Evolutionary conservation across 2,329 filamentous ascomycete genomes (phyloP).

Genomic region (Talaromyces sp.): DNA sequence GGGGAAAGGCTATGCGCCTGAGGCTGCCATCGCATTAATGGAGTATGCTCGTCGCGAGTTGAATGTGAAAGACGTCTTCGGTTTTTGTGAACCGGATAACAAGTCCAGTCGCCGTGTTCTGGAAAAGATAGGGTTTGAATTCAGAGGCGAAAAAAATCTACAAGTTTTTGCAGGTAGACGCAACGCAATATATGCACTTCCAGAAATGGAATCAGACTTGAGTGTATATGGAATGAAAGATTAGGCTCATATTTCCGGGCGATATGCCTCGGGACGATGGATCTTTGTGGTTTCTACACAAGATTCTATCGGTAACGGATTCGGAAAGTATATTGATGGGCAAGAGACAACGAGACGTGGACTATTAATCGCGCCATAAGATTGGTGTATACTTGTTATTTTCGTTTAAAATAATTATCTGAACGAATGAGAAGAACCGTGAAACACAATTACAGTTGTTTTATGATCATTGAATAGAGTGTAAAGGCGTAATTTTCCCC

Average conservation of each 20-base stretch:
- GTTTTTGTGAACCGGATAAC: slow-evolving; percentile 22
- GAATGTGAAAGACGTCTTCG: slow-evolving; percentile 22
- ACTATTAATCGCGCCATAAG: not conserved
- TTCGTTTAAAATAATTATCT: not conserved
- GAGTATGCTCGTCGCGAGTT: slow-evolving; percentile 20
- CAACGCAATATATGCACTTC: slow-evolving; percentile 22
- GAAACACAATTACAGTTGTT: not conserved
- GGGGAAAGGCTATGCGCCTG: slow-evolving; percentile 28
- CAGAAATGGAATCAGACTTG: slow-evolving; percentile 20
- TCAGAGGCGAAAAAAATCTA: slow-evolving; percentile 21
- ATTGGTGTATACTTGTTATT: not conserved
- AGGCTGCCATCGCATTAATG: slow-evolving; percentile 23
- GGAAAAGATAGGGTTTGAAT: slow-evolving; percentile 26
- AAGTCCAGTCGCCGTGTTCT: slow-evolving; percentile 21
- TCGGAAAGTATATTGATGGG: not conserved
- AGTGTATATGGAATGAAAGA: slow-evolving; percentile 20
- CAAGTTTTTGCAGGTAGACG: slow-evolving; percentile 19
- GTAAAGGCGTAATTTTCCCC: not conserved
- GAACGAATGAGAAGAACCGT: not conserved
- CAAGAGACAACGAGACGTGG: not conserved
- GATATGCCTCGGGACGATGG: not conserved
- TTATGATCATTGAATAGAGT: no score
- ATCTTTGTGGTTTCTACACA: not conserved
- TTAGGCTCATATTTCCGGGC: not conserved
- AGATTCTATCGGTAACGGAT: not conserved